Conservation (phyloP, 164 flowering plant species). For the Dillenia turbinata region DNA sequence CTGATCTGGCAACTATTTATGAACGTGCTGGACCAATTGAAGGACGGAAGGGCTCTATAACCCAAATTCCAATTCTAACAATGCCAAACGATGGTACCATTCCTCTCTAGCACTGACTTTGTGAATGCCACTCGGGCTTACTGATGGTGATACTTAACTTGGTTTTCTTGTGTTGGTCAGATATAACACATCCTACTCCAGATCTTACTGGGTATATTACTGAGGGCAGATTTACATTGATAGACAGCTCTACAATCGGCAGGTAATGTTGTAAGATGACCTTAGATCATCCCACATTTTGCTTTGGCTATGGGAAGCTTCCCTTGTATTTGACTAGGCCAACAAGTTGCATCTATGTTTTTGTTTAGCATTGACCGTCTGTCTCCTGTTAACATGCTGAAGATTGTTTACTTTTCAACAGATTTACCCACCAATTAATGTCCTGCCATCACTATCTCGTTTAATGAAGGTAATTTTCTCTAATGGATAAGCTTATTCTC, state of each 20-base stretch:
- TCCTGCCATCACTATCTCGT: constrained; percentile 95
- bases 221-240: constrained; percentile 96
- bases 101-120: not conserved
- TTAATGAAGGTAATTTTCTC: constrained; percentile 75
- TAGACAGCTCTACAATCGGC: constrained; percentile 85
- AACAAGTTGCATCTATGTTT: too few relatives aligned
- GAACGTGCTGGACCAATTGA: constrained; percentile 99
- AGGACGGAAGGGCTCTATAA: constrained; percentile 95
- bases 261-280: constrained; percentile 36
- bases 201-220: constrained; percentile 99
- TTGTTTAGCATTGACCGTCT: too few relatives aligned
- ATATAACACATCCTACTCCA: constrained; percentile 97
- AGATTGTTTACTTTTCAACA: constrained; percentile 20
- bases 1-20: constrained; percentile 94
- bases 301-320: too few relatives aligned
- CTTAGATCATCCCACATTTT: too few relatives aligned
- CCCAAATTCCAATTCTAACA: constrained; percentile 94
- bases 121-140: too few relatives aligned
- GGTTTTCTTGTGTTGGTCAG: constrained; percentile 33
- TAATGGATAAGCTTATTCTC: too few relatives aligned
- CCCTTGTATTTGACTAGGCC: too few relatives aligned
- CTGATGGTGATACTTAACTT: not conserved
- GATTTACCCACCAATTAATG: constrained; percentile 98
- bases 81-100: constrained; percentile 89
- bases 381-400: too few relatives aligned